phyloP scores from a whole-genome alignment of 306 rosid genomes.

The Citrullus colocynthis region DNA sequence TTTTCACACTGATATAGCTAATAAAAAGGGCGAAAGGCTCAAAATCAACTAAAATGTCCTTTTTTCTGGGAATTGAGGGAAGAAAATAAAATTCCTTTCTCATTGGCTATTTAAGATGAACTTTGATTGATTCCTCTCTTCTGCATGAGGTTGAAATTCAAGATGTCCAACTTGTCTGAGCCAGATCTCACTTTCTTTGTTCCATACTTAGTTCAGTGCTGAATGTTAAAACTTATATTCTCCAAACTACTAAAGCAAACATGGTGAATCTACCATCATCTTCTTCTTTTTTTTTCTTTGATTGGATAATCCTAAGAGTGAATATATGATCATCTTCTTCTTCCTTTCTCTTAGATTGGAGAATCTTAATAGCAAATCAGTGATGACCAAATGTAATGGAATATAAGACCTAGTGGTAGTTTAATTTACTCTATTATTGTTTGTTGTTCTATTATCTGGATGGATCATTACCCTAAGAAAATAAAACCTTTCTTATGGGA shows the following conservation, averaged over 20 bases:
- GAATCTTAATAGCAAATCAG: not conserved
- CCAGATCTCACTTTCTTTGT: not conserved
- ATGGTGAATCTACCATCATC: not conserved
- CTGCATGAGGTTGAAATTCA: not conserved
- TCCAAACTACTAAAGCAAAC: no score
- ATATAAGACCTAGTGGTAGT: not conserved
- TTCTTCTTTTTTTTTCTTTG: no score
- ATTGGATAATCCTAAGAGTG: no score
- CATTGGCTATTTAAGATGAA: not conserved
- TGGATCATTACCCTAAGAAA: no score
- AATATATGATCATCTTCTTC: not conserved
- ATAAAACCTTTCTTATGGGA: no score
- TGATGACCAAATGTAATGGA: not conserved
- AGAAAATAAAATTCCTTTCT: not conserved
- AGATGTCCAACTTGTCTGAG: not conserved
- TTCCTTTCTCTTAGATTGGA: not conserved
- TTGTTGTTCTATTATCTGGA: not conserved
- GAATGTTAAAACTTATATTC: not conserved
- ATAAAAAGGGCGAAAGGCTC: no score
- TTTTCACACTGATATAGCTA: no score
- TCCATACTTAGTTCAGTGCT: not conserved
- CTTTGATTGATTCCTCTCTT: not conserved
- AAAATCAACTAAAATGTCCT: no score
- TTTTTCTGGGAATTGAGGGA: not conserved
- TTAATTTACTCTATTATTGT: not conserved